Evolutionary conservation across 805 yeast genomes (phyloP).

Genomic region (Sugiyamaella marilandica): DNA sequence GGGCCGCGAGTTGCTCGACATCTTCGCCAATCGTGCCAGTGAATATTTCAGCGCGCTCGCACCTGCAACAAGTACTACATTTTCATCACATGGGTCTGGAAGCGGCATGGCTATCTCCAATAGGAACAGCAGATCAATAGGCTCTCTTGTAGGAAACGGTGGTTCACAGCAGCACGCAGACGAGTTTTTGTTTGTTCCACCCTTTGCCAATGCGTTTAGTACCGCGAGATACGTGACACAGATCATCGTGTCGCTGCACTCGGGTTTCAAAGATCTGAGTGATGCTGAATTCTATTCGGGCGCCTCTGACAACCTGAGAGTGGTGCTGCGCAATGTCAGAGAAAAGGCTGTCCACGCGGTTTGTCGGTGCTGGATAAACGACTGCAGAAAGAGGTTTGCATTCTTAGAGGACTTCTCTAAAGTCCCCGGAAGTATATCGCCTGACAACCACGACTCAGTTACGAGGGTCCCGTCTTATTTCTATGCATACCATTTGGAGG

Average conservation of each 20-base stretch:
- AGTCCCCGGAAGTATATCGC: constrained; percentile 19
- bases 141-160: not conserved
- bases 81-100: not conserved
- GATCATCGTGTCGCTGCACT: constrained; percentile 41
- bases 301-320: constrained; percentile 36
- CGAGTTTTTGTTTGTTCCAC: constrained; percentile 57
- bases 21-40: constrained; percentile 24
- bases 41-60: constrained; percentile 25
- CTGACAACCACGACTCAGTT: constrained; percentile 25
- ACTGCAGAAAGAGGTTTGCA: constrained; percentile 35
- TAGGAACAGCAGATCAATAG: not conserved
- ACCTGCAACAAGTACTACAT: not conserved
- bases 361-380: constrained; percentile 49
- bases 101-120: not conserved
- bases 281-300: constrained; percentile 40
- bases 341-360: constrained; percentile 45
- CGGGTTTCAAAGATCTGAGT: constrained; percentile 41
- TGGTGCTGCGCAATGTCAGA: constrained; percentile 35
- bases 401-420: constrained; percentile 39
- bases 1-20: constrained; percentile 38
- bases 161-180: constrained; percentile 1
- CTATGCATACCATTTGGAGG: constrained; percentile 35
- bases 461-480: constrained; percentile 39
- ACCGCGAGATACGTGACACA: constrained; percentile 48
- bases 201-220: constrained; percentile 57